Evolutionary conservation across 768 basidiomycete genomes (phyloP).

Genomic region (Serendipita sp.): DNA sequence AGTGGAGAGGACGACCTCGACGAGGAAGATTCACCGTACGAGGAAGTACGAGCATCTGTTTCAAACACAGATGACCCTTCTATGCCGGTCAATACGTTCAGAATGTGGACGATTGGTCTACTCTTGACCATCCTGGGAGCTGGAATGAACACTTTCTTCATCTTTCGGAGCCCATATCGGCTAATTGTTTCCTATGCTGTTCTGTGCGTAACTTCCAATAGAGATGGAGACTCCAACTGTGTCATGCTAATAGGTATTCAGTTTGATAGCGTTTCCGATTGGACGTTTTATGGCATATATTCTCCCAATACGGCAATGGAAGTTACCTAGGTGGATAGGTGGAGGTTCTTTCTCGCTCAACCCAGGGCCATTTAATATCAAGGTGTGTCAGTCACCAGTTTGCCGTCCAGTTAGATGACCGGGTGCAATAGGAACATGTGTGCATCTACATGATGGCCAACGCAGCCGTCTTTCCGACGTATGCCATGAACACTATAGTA

Average conservation of each 20-base stretch:
- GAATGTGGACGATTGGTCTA: conserved; percentile 26
- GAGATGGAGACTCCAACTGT: background rate
- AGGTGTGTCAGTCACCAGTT: conserved; percentile 7
- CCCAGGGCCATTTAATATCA: conserved; percentile 32
- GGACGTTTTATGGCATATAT: conserved; percentile 26
- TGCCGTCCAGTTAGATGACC: background rate
- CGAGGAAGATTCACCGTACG: conserved; percentile 31
- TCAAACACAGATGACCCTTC: conserved; percentile 34
- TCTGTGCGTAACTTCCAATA: conserved; percentile 18
- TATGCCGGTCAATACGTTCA: conserved; percentile 31
- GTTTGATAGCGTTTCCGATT: conserved; percentile 26
- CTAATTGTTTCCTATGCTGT: conserved; percentile 24
- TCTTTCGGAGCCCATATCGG: conserved; percentile 31
- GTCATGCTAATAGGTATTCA: conserved; percentile 5
- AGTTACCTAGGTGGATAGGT: conserved; percentile 19
- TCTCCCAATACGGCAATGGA: conserved; percentile 20
- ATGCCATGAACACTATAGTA: conserved; percentile 24
- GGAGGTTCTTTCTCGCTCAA: conserved; percentile 25
- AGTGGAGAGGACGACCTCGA: conserved; percentile 8
- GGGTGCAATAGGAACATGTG: conserved; percentile 20
- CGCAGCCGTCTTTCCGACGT: conserved; percentile 22
- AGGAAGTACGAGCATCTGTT: conserved; percentile 30
- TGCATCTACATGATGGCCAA: conserved; percentile 26
- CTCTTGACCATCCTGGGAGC: conserved; percentile 34
- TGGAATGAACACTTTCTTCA: conserved; percentile 36